Percentiles rank a stretch among this genome's conserved stretches.
Evolutionary conservation across 352 stramenopile species (phyloP).

Genomic region (Phytophthora megakarya): DNA sequence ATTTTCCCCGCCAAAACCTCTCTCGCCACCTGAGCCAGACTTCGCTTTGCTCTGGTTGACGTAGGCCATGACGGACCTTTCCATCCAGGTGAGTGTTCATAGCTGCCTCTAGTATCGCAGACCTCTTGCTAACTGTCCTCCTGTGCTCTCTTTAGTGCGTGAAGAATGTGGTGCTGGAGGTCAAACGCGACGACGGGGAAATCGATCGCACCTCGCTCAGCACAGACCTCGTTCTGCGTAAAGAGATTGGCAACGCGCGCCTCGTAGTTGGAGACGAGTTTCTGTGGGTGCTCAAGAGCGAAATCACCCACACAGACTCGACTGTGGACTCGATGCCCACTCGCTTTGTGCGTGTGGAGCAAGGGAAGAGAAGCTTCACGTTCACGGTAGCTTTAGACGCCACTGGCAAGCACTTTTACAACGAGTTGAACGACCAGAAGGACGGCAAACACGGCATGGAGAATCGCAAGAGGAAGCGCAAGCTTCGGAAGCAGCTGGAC

Average conservation of each 20-base stretch:
- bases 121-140: neutral
- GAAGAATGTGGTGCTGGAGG: conserved; percentile 59
- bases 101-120: neutral
- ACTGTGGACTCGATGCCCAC: conserved; percentile 33
- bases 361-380: conserved; percentile 66
- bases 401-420: conserved; percentile 59
- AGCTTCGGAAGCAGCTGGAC: conserved; percentile 75
- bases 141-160: conserved; percentile 47
- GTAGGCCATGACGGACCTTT: conserved; percentile 32
- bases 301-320: conserved; percentile 56
- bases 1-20: conserved; percentile 40
- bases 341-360: conserved; percentile 58
- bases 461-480: conserved; percentile 74
- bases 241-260: conserved; percentile 81
- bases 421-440: conserved; percentile 68
- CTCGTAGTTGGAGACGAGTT: conserved; percentile 74
- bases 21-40: neutral
- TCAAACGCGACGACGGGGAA: conserved; percentile 48
- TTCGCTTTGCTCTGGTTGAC: conserved; percentile 19
- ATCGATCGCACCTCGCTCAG: conserved; percentile 43
- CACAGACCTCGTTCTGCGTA: conserved; percentile 62
- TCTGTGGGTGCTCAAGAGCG: conserved; percentile 67
- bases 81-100: conserved; percentile 29
- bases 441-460: conserved; percentile 58
- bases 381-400: conserved; percentile 55